A percentile compares a stretch with the other conserved stretches of the same genome.
phyloP scores from a whole-genome alignment of 140 eudicot species.

The Stevia rebaudiana region DNA sequence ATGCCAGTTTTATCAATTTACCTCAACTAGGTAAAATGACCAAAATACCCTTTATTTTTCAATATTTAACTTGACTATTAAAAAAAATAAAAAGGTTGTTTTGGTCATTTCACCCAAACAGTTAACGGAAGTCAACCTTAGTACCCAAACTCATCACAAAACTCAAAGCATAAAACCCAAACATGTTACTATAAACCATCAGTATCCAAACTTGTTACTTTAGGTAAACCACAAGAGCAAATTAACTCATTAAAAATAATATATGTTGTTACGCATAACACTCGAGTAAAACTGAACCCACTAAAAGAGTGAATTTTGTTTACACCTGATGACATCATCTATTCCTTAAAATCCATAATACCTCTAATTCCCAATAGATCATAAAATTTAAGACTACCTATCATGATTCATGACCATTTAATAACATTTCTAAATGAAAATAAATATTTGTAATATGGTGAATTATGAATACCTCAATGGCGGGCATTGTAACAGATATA shows the following conservation, averaged over 20 bases:
- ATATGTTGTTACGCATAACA: not conserved
- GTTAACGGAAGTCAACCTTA: no score
- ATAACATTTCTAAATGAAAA: not conserved
- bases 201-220: no score
- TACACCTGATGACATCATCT: not conserved
- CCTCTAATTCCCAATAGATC: slow-evolving; percentile 1
- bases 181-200: no score
- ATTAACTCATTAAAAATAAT: not conserved
- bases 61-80: no score
- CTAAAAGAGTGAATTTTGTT: no score
- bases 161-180: not conserved
- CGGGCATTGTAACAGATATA: slow-evolving; percentile 76
- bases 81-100: no score
- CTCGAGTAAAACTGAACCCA: not conserved
- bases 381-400: not conserved
- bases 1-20: not conserved
- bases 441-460: not conserved
- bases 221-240: not conserved
- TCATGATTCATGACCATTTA: not conserved
- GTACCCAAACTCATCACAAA: not conserved
- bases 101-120: no score
- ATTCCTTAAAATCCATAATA: not conserved
- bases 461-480: slow-evolving; percentile 51
- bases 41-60: no score
- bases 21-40: no score